Percentiles rank a stretch among this genome's conserved stretches.
Evolutionary conservation across 306 rosid species (phyloP).

Genomic region (Quercus glauca): DNA sequence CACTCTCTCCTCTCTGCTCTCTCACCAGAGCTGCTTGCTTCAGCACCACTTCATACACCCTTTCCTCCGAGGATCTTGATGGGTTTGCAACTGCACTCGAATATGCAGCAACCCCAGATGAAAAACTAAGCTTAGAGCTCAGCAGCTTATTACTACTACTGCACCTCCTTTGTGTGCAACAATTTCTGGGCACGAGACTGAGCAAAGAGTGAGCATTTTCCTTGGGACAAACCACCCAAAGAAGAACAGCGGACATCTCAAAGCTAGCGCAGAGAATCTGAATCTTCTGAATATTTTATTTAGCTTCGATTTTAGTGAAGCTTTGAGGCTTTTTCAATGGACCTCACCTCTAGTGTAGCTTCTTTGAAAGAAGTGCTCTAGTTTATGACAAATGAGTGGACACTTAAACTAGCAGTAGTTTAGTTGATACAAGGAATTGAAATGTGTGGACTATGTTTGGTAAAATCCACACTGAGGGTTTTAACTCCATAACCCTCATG

Average conservation of each 20-base stretch:
- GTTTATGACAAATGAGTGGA: too few species aligned
- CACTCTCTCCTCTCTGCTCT: conserved; percentile 32
- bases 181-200: conserved; percentile 33
- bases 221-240: conserved; percentile 63
- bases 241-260: conserved; percentile 62
- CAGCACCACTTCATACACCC: conserved; percentile 83
- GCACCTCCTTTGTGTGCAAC: conserved; percentile 29
- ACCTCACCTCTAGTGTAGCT: too few species aligned
- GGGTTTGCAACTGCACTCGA: conserved; percentile 59
- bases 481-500: too few species aligned
- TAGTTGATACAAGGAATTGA: too few species aligned
- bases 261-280: neutral
- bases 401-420: too few species aligned
- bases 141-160: neutral
- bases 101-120: conserved; percentile 37
- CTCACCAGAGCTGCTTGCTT: conserved; percentile 81
- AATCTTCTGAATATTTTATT: neutral
- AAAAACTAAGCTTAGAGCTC: conserved; percentile 40
- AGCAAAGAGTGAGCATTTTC: conserved; percentile 47
- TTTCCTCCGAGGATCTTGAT: conserved; percentile 76
- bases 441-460: too few species aligned
- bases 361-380: too few species aligned
- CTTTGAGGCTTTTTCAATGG: too few species aligned
- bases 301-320: too few species aligned
- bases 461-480: too few species aligned